Evolutionary conservation across 2,329 filamentous ascomycete species (phyloP), one percentile per base, ranked within the genome.

Genomic region (Metarhizium humberi): DNA sequence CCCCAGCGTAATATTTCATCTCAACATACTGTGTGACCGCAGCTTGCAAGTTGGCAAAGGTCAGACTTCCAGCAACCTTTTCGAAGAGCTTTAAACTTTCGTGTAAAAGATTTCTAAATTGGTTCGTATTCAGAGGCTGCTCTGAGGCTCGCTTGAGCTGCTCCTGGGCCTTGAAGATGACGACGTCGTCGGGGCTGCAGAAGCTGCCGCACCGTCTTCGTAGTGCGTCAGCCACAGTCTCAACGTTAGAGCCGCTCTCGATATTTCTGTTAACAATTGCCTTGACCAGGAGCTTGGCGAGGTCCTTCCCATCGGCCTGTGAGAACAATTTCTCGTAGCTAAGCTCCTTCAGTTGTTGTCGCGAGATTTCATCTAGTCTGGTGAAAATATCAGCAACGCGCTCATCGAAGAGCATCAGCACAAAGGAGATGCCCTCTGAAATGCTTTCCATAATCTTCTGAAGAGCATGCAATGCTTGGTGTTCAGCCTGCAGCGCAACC

Each of bases 261-360:
- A 99, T 99, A 69, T 96, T 99, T 64, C 92, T 86, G 69, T 97
- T 97, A 54, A 99, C 94, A 65, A 99, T 97, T 0, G 92, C 91
- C 70, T 97, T 99, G 55, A 99, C 94, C 1, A 99, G 78, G 55
- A 96, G 82, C 70, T 96, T 96, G 3, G 92, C 95, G 29, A 97
- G 81, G 11, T 96, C 90, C 63, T 90, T 90, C 36, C 94, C 94
- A 18, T 84, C 79, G 6, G 79, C 72, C 46, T 87, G 84, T 4
- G 90, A 88, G 69, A 99, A 97, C 0, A 99, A 81, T 49, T 83
- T 81, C 68, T 97, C 90, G 65, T 90, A 99, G 0, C 90, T 96
- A 53, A 99, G 78, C 40, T 86, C 81, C 56, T 82, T 80, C 53
- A 95, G 83, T 57, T 84, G 81, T 60, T 85, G 78, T 57, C 86